Percentiles rank a stretch among this genome's conserved stretches.
These are phyloP conservation scores for Corrigiola litoralis DNA, from an alignment of 179 eudicot genomes.

Conservation along the genomic window DNA sequence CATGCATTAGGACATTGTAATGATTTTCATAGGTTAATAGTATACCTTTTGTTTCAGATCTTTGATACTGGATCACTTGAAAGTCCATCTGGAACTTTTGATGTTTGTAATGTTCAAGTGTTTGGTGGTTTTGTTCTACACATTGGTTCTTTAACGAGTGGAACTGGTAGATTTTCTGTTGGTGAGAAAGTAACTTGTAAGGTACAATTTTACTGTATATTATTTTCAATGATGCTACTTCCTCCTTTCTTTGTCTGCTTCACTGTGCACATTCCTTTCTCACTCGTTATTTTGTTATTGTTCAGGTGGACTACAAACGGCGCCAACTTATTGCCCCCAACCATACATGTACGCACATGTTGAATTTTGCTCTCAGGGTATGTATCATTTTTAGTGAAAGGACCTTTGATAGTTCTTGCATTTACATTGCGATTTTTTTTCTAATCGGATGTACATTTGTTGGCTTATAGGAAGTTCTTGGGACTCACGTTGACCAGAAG, in stretches of 20 bases:
- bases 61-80: conserved; percentile 84
- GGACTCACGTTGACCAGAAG: conserved; percentile 93
- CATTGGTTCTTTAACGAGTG: conserved; percentile 63
- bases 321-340: conserved; percentile 91
- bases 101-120: conserved; percentile 72
- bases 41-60: conserved; percentile 48
- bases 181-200: conserved; percentile 84
- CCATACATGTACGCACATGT: conserved; percentile 98
- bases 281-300: neutral
- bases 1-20: neutral
- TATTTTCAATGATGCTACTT: neutral
- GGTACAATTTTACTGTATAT: conserved; percentile 35
- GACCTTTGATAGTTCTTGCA: neutral
- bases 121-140: conserved; percentile 92
- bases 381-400: conserved; percentile 9
- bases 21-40: neutral
- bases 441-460: conserved; percentile 1
- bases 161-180: conserved; percentile 52
- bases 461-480: conserved; percentile 80
- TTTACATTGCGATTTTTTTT: neutral
- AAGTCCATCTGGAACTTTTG: conserved; percentile 65
- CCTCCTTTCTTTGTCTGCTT: neutral
- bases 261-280: neutral
- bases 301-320: conserved; percentile 86
- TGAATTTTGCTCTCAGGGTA: conserved; percentile 96